These are phyloP conservation scores for Rhipidocladum racemiflorum DNA, from an alignment of 176 grass and related monocot genomes.

Conservation along the genomic window DNA sequence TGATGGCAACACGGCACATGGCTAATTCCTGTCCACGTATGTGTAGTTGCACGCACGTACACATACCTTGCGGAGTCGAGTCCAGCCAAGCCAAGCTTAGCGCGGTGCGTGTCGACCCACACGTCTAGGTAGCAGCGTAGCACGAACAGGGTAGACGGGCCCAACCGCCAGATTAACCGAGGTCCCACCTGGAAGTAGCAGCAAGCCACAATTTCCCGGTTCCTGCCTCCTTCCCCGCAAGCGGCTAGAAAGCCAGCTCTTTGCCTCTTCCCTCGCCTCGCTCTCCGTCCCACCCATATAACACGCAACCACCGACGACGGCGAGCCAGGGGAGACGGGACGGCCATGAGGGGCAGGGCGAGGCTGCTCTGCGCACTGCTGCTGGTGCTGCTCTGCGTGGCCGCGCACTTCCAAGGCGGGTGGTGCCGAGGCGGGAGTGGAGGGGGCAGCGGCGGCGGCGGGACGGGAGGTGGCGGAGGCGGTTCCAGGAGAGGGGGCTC, in stretches of 20 bases:
- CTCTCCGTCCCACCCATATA: neutral
- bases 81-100: no score
- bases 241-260: neutral
- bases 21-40: no score
- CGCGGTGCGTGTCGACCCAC: neutral
- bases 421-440: neutral
- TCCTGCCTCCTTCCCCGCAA: neutral
- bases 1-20: no score
- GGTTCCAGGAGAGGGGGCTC: neutral
- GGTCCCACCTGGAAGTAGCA: neutral
- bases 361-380: constrained; percentile 8
- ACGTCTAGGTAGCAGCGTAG: neutral
- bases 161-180: neutral
- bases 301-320: neutral
- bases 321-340: neutral
- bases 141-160: neutral
- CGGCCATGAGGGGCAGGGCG: constrained; percentile 14
- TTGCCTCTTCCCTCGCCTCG: neutral
- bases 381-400: constrained; percentile 22
- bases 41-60: neutral
- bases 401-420: neutral
- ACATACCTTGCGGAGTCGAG: neutral
- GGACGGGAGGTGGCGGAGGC: neutral
- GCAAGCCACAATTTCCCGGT: neutral
- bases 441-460: neutral